A percentile compares a stretch with the other conserved stretches of the same genome.
These are phyloP conservation scores for Wickerhamomyces bisporus DNA, from an alignment of 805 yeast genomes.

Conservation along the genomic window DNA sequence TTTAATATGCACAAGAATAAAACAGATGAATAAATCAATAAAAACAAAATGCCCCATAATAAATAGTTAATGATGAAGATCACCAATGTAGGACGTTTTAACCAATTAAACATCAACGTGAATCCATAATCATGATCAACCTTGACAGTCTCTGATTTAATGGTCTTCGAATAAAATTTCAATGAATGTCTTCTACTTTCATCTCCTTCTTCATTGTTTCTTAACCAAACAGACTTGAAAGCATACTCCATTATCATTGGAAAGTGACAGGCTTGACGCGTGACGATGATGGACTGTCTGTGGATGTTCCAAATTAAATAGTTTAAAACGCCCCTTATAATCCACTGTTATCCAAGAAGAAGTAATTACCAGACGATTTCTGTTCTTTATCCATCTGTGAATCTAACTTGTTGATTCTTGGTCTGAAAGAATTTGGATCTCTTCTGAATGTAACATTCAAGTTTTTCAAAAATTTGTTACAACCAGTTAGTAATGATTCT, in stretches of 20 bases:
- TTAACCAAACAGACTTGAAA: too few relatives aligned
- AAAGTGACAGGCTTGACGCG: too few relatives aligned
- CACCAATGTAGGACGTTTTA: conserved; percentile 8
- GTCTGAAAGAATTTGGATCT: conserved; percentile 97
- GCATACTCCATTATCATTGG: too few relatives aligned
- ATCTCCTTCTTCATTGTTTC: too few relatives aligned
- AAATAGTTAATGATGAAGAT: conserved; percentile 12
- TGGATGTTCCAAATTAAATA: neutral
- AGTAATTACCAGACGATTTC: conserved; percentile 86
- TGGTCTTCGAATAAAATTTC: too few relatives aligned
- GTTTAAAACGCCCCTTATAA: conserved; percentile 26
- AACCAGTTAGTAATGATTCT: conserved; percentile 92
- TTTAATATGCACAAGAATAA: neutral
- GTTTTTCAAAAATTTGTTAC: conserved; percentile 94
- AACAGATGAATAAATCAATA: conserved; percentile 8
- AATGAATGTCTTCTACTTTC: too few relatives aligned
- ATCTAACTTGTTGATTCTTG: conserved; percentile 95
- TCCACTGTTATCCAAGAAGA: conserved; percentile 77
- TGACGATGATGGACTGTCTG: too few relatives aligned
- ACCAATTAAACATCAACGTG: neutral
- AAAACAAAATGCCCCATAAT: conserved; percentile 17
- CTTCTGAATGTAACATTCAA: conserved; percentile 98
- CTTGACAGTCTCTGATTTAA: neutral
- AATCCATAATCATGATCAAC: neutral
- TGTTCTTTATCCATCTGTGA: conserved; percentile 99